Percentiles rank a stretch among this genome's conserved stretches.
phyloP scores from a whole-genome alignment of 2,329 filamentous ascomycete genomes.

The Trichoderma simmonsii region DNA sequence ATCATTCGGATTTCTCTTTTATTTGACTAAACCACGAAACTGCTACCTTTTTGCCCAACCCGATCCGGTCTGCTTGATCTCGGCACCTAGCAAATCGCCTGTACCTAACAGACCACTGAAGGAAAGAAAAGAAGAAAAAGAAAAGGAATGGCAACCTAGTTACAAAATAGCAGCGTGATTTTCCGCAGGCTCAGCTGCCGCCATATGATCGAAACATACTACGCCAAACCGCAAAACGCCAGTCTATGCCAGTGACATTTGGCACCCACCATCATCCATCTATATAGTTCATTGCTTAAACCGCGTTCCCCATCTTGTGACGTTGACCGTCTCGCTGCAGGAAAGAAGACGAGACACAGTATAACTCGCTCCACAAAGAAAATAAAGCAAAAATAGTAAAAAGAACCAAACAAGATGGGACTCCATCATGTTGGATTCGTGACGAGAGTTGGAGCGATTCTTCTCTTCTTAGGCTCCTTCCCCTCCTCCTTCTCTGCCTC shows the following conservation, averaged over 20 bases:
- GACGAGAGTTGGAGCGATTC: slow-evolving; percentile 66
- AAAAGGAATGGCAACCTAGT: neutral
- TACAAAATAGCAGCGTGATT: neutral
- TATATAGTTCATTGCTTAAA: slow-evolving; percentile 1
- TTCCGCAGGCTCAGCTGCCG: neutral
- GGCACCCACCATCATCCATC: slow-evolving; percentile 19
- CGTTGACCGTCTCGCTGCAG: neutral
- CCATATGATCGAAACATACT: neutral
- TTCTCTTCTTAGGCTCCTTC: slow-evolving; percentile 62
- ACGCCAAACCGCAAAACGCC: slow-evolving; percentile 29
- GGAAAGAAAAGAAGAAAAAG: neutral
- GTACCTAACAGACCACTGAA: neutral
- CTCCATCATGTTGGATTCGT: neutral
- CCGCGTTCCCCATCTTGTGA: neutral
- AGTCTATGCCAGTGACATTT: slow-evolving; percentile 29
- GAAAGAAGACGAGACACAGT: neutral
- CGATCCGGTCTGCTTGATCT: neutral
- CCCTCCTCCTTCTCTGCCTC: slow-evolving; percentile 53
- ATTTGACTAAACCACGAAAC: neutral
- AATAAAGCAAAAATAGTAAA: neutral
- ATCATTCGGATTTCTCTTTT: neutral
- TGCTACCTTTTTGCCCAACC: neutral
- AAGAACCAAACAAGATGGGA: neutral
- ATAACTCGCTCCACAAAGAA: neutral
- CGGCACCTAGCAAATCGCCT: neutral